Evolutionary conservation across 2,329 filamentous ascomycete genomes (phyloP), one percentile per base, ranked within the genome.

Genomic region (Cytospora mali): DNA sequence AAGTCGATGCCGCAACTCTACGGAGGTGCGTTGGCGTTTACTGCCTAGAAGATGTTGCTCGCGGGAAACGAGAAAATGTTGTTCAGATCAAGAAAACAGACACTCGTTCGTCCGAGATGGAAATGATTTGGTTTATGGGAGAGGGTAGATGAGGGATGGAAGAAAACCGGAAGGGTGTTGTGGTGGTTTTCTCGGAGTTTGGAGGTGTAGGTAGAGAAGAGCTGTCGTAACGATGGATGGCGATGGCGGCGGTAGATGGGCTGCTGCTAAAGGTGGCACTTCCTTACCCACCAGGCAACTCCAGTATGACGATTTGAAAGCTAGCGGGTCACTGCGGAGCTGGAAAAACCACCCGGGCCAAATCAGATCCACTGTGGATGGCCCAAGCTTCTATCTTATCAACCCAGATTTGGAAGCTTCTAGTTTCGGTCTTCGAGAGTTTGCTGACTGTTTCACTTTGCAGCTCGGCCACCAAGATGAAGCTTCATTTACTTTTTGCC

Each of bases 371-470:
- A 55, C 58, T 42, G 48, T 13, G 52, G 53, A 61, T 61, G 62
- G 67, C 64, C 66, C 66, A 66, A 68, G 66, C 67, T 69, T 59
- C 54, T 68, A 54, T 57, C 58, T 62, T 68, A 67, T 66, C 66
- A 71, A 66, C 55, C 66, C 67, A 67, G 62, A 67, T 66, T 67
- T 62, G 65, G 42, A 46, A 46, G 42, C 42, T 46, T 46, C 42
- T 7, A 39, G 35, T 18, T 39, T 39, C 35, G 35, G 35, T 18
- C 35, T 11, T 39, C 6, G 42, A 46, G 42, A 23, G n/a, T 46
- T 11, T 46, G 42, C 42, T 46, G 42, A 46, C 42, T 46, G 42
- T 46, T 23, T 46, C 42, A 46, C 42, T 21, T n/a, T n/a, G 13
- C 42, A 46, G n/a, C 6, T 23, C 18, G 42, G 42, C 42, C n/a